Base-by-base conservation (phyloP, 1,139 yeast genomes). In the Starmera stellimalicola region DNA sequence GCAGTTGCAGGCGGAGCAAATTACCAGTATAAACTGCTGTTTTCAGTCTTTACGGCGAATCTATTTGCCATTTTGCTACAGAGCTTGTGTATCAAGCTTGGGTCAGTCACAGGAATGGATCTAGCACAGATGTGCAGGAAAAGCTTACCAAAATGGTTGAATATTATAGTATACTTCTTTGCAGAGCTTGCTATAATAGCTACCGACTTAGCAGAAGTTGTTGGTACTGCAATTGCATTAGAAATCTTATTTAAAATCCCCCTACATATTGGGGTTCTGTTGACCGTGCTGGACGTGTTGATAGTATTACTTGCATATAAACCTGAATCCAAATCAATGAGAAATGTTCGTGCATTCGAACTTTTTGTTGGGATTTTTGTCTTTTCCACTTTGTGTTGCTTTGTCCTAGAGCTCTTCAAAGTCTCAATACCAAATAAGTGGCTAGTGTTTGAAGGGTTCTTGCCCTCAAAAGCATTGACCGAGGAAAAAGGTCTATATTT, bases 1-100 rank as follows among this genome's bases (percentile, higher is more conserved):
- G 91, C 94, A 26, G 95, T 91, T 20, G 80, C 95, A 6, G 94
- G 93, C 16, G 95, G 95, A 36, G 87, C 95, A 12, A 78, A 81
- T 32, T 88, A 79, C 57, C 77, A 82, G 54, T 91, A 84, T 59
- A 78, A 82, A 47, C 66, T 91, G 36, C 61, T 91, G 19, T 91
- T 91, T 53, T 77, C 85, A 35, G 74, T 91, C 9, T 67, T 87
- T 34, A 57, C 88, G 19, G 80, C 95, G 16, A 91, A 88, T 54
- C 63, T 91, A 39, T 74, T 91, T 56, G 98, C 97, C 2, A 81
- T 88, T 3, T 69, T 87, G 38, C 62, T 91, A 31, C 98, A 91
- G 58, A 71, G 83, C 30, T 63, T 88, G 25, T 83, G 94, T 36
- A 81, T 91, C 34, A 81, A 83, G 55, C 62, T 88, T 20, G 96